phyloP scores from a whole-genome alignment of 208 protist genomes.

The Kentomonas sorsogonicus region DNA sequence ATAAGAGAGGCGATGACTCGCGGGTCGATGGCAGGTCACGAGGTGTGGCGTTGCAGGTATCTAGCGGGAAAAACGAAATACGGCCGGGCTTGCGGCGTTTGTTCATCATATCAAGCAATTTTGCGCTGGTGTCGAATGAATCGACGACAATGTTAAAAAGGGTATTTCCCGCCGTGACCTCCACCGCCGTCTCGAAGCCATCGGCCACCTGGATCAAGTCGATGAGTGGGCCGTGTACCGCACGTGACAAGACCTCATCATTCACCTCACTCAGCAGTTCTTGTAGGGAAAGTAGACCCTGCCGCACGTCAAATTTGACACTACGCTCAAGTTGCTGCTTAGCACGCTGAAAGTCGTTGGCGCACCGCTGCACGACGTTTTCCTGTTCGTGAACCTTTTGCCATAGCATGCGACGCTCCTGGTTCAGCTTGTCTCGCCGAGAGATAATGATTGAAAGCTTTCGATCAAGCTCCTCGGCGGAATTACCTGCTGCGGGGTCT shows the following conservation, averaged over 20 bases:
- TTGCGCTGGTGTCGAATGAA: conserved; percentile 87
- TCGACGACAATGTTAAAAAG: conserved; percentile 98
- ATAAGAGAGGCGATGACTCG: conserved; percentile 66
- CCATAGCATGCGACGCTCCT: conserved; percentile 71
- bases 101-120: conserved; percentile 92
- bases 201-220: conserved; percentile 92
- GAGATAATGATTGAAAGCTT: no score
- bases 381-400: conserved; percentile 76
- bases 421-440: conserved; percentile 66
- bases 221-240: conserved; percentile 94
- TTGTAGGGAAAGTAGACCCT: conserved; percentile 76
- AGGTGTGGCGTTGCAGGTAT: conserved; percentile 68
- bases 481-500: no score
- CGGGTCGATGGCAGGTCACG: conserved; percentile 43
- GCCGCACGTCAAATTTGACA: conserved; percentile 79
- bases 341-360: conserved; percentile 34
- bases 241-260: conserved; percentile 36
- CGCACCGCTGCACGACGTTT: conserved; percentile 38
- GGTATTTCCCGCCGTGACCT: conserved; percentile 92
- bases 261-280: conserved; percentile 65
- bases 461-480: no score
- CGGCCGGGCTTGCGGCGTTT: conserved; percentile 79
- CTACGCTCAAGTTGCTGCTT: conserved; percentile 59
- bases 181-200: conserved; percentile 88
- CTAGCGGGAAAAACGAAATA: conserved; percentile 97